These are phyloP conservation scores for Ogataea dorogensis DNA, from an alignment of 805 yeast genomes.

Conservation along the genomic window DNA sequence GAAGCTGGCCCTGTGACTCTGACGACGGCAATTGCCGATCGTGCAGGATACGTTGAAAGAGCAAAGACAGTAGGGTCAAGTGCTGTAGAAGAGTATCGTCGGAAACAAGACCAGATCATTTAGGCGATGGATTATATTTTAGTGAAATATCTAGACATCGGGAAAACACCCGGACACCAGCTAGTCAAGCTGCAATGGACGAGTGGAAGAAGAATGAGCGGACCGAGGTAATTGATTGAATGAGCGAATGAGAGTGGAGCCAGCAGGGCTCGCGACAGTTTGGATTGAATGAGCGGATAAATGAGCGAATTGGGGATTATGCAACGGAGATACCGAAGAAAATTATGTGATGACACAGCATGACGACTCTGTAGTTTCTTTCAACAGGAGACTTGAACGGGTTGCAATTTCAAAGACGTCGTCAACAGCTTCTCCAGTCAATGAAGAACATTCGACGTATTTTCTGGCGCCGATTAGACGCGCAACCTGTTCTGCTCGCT, in stretches of 20 bases:
- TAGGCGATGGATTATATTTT: constrained; percentile 5
- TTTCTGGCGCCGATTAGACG: constrained; percentile 76
- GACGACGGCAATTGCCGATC: constrained; percentile 84
- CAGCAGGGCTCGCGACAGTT: no score
- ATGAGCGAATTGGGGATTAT: constrained; percentile 6
- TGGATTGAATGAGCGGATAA: constrained; percentile 1
- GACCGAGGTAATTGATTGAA: constrained; percentile 2
- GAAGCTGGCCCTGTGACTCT: constrained; percentile 77
- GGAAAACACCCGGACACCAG: constrained; percentile 10
- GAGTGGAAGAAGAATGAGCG: constrained; percentile 1
- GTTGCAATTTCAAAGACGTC: constrained; percentile 92
- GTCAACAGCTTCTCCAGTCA: constrained; percentile 94
- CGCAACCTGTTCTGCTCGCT: constrained; percentile 70
- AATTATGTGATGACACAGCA: constrained; percentile 41
- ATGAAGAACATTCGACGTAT: constrained; percentile 85
- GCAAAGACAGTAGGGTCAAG: constrained; percentile 78
- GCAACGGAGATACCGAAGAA: not conserved
- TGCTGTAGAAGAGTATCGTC: not conserved
- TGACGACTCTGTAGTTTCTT: constrained; percentile 41
- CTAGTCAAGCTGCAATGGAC: not conserved
- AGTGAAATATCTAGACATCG: constrained; percentile 7
- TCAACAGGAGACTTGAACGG: constrained; percentile 68
- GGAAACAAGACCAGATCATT: constrained; percentile 1
- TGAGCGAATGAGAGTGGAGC: no score
- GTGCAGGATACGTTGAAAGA: constrained; percentile 70